These are phyloP conservation scores for Diaporthe australafricana DNA, from an alignment of 2,329 filamentous ascomycete genomes.

Conservation along the genomic window DNA sequence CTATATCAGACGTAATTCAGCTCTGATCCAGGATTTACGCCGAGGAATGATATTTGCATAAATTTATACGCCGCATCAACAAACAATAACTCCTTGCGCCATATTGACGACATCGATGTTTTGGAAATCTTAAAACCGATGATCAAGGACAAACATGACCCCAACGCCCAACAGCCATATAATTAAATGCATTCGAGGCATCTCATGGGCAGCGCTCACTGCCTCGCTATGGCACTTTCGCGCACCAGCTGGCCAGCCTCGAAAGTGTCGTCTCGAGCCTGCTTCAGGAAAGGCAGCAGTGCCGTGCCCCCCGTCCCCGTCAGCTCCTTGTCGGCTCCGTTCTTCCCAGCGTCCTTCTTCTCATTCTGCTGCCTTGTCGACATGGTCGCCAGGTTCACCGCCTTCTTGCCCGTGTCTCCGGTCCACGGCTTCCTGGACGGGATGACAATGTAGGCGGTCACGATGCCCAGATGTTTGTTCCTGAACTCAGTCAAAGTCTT, in stretches of 20 bases:
- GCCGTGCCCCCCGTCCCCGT: constrained; percentile 90
- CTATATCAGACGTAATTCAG: neutral
- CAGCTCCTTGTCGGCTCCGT: constrained; percentile 61
- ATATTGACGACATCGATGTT: neutral
- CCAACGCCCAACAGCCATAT: constrained; percentile 5
- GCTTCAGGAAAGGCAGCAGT: constrained; percentile 89
- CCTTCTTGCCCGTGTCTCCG: constrained; percentile 46
- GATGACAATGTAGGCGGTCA: constrained; percentile 89
- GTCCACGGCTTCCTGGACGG: constrained; percentile 66
- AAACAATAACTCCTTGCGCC: neutral
- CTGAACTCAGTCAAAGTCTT: constrained; percentile 81
- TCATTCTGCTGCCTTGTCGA: constrained; percentile 35
- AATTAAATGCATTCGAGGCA: neutral
- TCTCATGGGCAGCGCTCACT: neutral
- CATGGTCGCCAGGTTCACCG: constrained; percentile 31
- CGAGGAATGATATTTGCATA: neutral
- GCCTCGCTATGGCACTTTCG: neutral
- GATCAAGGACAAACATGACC: neutral
- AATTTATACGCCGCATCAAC: neutral
- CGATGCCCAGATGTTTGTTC: constrained; percentile 89
- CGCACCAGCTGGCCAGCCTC: constrained; percentile 46
- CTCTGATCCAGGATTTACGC: neutral
- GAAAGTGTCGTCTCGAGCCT: constrained; percentile 85
- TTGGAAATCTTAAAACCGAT: neutral
- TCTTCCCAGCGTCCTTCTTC: constrained; percentile 34